phyloP scores from a whole-genome alignment of 2,329 filamentous ascomycete genomes.

The Exophiala lecanii-corni region DNA sequence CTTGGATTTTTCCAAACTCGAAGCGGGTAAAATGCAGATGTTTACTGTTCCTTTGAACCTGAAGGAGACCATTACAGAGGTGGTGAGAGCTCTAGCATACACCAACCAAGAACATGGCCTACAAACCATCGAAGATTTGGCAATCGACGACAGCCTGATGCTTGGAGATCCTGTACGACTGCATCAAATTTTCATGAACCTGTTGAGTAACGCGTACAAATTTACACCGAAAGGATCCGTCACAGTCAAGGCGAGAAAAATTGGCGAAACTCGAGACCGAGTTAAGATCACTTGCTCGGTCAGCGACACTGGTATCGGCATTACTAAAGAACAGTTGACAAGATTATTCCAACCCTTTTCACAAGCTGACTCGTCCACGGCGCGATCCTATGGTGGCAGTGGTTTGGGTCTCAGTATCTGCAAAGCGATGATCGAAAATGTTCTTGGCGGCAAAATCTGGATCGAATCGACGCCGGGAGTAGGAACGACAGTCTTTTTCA shows the following conservation, averaged over 20 bases:
- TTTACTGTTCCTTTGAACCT: slow-evolving; percentile 81
- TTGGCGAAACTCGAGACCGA: slow-evolving; percentile 30
- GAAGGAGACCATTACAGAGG: slow-evolving; percentile 61
- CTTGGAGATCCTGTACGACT: slow-evolving; percentile 81
- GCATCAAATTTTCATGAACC: slow-evolving; percentile 61
- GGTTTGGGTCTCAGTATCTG: slow-evolving; percentile 62
- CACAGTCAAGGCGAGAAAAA: slow-evolving; percentile 39
- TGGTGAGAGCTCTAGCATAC: slow-evolving; percentile 59
- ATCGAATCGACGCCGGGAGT: slow-evolving; percentile 50
- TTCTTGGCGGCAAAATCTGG: slow-evolving; percentile 57
- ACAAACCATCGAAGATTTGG: slow-evolving; percentile 61
- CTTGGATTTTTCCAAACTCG: slow-evolving; percentile 48
- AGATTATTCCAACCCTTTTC: slow-evolving; percentile 54
- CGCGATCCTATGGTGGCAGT: slow-evolving; percentile 58
- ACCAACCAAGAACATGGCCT: slow-evolving; percentile 59
- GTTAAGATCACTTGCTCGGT: slow-evolving; percentile 45
- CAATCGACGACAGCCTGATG: slow-evolving; percentile 60
- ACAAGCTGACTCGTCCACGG: slow-evolving; percentile 58
- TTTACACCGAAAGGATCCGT: slow-evolving; percentile 55
- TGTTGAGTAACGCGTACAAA: slow-evolving; percentile 60
- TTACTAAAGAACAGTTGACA: slow-evolving; percentile 59
- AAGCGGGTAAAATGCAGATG: slow-evolving; percentile 54
- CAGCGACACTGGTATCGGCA: slow-evolving; percentile 62
- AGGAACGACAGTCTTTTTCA: slow-evolving; percentile 63
- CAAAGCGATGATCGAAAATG: slow-evolving; percentile 55